Evolutionary conservation across 169 alveolate genomes (phyloP), one percentile per base, ranked within the genome.

Genomic region (Plasmodium gallinaceum): DNA sequence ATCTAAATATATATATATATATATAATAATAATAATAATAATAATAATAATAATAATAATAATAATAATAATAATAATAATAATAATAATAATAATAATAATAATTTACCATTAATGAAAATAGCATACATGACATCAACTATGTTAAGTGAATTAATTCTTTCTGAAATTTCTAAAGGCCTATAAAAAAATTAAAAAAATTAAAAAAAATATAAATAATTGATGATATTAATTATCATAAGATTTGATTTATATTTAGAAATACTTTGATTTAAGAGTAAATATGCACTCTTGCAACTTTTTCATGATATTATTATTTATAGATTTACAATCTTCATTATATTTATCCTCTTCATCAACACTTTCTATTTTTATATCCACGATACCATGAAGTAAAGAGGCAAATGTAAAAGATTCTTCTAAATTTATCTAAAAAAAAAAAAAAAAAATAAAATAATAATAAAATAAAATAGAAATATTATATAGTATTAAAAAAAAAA

Each of bases 311-410:
- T 45, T 61, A 7, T 37, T 24, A 26, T 75, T 75, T 0, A 62
- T 51, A 5, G 39, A 22, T n/a, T 62, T 75, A 37, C 88, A 75
- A 1, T 61, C 75, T 26, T 75, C 88, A 54, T 24, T 75, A 32
- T 75, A 75, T 3, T 75, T 62, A 32, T 75, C 88, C 7, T 75
- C 88, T n/a, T 75, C 88, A 54, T 75, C 75, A n/a, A 75, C 88
- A 22, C 88, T 61, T 37, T 75, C 88, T 6, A 75, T 62, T 18
- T 62, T 60, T 18, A 75, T 24, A 20, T 75, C 76, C 6, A 75
- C 88, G 42, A 75, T 75, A 18, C 88, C 88, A 51, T 75, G 88
- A 12, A 75, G 68, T 10, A 75, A 45, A 7, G 88, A 75, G 0
- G 88, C 75, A 39, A 75, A 75, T 6, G 76, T 43, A 45, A 75